Percentiles rank a stretch among this genome's conserved stretches.
Conservation (phyloP, 2,329 filamentous ascomycete genomes). For the Lachnellula suecica region DNA sequence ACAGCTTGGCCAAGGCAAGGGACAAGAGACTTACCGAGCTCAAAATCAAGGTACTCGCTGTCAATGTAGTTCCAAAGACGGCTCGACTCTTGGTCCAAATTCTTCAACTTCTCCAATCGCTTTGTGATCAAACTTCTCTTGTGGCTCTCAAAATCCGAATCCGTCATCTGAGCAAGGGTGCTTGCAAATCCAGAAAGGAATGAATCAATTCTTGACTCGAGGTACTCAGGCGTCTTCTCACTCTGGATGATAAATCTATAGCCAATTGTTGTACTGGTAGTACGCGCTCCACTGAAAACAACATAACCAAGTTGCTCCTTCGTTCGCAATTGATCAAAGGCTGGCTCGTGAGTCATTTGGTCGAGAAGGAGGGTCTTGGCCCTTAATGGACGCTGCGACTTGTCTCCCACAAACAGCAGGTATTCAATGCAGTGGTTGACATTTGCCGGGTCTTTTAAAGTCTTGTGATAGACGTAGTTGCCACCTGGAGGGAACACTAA, state of each 20-base stretch:
- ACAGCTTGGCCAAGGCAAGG: neutral
- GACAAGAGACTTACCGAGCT: constrained; percentile 62
- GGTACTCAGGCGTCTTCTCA: constrained; percentile 78
- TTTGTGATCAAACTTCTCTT: constrained; percentile 88
- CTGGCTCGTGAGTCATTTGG: constrained; percentile 89
- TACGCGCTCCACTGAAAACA: constrained; percentile 78
- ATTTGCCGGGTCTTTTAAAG: constrained; percentile 81
- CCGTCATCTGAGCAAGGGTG: constrained; percentile 71
- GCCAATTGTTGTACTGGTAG: constrained; percentile 74
- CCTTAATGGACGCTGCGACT: constrained; percentile 66
- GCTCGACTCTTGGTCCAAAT: constrained; percentile 78
- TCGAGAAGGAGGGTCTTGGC: constrained; percentile 80
- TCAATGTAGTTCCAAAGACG: constrained; percentile 85
- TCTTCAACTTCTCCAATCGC: constrained; percentile 88
- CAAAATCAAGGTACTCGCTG: constrained; percentile 86
- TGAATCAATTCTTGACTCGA: constrained; percentile 83
- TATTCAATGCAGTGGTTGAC: constrained; percentile 87
- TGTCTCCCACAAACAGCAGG: constrained; percentile 68
- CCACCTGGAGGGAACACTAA: constrained; percentile 75
- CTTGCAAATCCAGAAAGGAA: constrained; percentile 72
- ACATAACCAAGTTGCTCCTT: constrained; percentile 98
- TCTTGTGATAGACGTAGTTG: constrained; percentile 81
- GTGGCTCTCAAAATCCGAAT: constrained; percentile 84
- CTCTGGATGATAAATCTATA: constrained; percentile 93
- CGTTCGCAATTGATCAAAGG: constrained; percentile 90